Percentiles rank a stretch among this genome's conserved stretches.
These are phyloP conservation scores for Leptographium radiaticola DNA, from an alignment of 2,329 filamentous ascomycete genomes.

Conservation along the genomic window DNA sequence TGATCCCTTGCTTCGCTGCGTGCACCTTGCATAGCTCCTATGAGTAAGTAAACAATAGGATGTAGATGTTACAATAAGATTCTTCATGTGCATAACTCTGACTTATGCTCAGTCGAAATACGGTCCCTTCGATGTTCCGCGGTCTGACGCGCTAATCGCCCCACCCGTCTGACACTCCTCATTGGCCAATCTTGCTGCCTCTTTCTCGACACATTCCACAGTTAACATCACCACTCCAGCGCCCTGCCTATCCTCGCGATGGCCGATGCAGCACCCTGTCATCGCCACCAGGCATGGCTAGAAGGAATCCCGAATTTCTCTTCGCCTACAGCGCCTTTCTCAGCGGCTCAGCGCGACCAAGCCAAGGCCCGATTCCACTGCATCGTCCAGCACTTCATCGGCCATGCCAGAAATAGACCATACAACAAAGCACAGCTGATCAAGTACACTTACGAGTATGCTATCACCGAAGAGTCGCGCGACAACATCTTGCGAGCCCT, in stretches of 20 bases:
- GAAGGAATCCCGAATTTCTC: neutral
- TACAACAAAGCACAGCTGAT: neutral
- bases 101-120: neutral
- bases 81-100: slow-evolving; percentile 1
- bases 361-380: neutral
- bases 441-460: neutral
- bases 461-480: neutral
- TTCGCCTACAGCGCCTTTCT: neutral
- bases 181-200: too few relatives aligned
- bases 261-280: neutral
- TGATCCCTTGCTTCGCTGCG: too few relatives aligned
- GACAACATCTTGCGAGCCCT: neutral
- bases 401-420: neutral
- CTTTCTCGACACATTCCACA: neutral
- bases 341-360: neutral
- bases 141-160: too few relatives aligned
- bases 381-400: neutral
- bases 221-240: neutral
- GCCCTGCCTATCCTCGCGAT: neutral
- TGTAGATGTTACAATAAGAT: slow-evolving; percentile 1
- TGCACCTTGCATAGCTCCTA: neutral
- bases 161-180: too few relatives aligned
- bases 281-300: neutral
- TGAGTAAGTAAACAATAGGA: slow-evolving; percentile 2
- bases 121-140: too few relatives aligned